Base-by-base conservation (phyloP, 2,329 filamentous ascomycete genomes). In the Nemania sp. region DNA sequence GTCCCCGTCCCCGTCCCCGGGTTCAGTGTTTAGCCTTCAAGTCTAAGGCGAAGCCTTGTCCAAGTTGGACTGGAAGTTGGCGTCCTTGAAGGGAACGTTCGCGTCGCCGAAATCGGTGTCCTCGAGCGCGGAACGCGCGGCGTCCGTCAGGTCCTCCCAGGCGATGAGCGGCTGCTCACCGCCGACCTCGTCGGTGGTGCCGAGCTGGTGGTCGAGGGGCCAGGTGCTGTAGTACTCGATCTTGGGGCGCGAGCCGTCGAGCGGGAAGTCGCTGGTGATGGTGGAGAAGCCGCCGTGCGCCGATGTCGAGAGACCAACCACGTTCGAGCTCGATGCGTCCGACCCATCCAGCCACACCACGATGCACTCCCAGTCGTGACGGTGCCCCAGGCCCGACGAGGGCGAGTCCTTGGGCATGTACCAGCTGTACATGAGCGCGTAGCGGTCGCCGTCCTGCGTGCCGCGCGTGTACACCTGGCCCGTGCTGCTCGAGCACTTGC, bases 371-470 rank as follows among this genome's bases (percentile, higher is more conserved):
- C 74, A 77, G 60, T 76, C 74, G 68, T 76, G 73, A 13, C 74
- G 72, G 66, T 76, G 75, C 42, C 72, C 75, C 3, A 74, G 60
- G 5, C 74, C 74, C 5, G 59, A 39, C 0, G 69, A 74, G 1
- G 77, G 75, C 40, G 72, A 70, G 52, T 79, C 77, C 69, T 79
- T 79, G 50, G 76, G 76, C 69, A 77, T 73, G 65, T 78, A 79
- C 70, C 69, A 74, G 17, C 68, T 63, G 63, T 75, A 75, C 73
- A 75, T 73, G 53, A 74, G 68, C 60, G 64, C 73, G 55, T 68
- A 73, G 45, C 62, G 62, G 53, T 67, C 68, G 47, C 69, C 70
- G 57, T 71, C 68, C 56, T 59, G 48, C 5, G 51, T 65, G 40
- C 63, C 70, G 17, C 75, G 69, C 15, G 68, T 70, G 55, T 77